Conservation (phyloP, 805 yeast species). For the Ogataea ganodermae region DNA sequence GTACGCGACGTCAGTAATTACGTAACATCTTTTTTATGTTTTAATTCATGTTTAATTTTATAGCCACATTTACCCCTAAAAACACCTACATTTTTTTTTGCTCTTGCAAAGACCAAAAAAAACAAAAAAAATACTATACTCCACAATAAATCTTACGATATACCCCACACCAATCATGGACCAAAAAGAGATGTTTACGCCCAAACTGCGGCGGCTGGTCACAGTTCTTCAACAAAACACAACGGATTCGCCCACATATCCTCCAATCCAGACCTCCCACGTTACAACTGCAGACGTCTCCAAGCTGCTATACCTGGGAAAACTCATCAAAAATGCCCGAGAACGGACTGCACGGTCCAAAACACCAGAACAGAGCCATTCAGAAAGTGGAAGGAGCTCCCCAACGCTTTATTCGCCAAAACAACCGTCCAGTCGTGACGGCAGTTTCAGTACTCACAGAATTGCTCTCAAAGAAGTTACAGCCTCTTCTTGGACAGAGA, state of each 20-base stretch:
- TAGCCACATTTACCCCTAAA: too few relatives aligned
- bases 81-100: too few relatives aligned
- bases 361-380: background rate
- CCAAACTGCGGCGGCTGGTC: slow-evolving; percentile 9
- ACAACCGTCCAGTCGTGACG: slow-evolving; percentile 14
- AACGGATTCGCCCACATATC: background rate
- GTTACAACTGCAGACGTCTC: slow-evolving; percentile 4
- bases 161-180: background rate
- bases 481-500: slow-evolving; percentile 13
- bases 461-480: background rate
- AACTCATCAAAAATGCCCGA: background rate
- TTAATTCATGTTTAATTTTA: too few relatives aligned
- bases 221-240: slow-evolving; percentile 5
- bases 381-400: slow-evolving; percentile 7
- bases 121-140: too few relatives aligned
- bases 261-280: too few relatives aligned
- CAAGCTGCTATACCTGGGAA: slow-evolving; percentile 11
- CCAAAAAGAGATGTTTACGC: slow-evolving; percentile 3
- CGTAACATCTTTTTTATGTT: background rate
- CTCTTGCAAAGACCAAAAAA: too few relatives aligned
- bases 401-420: slow-evolving; percentile 24
- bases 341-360: background rate
- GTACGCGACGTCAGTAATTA: background rate
- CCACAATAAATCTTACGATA: too few relatives aligned
- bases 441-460: slow-evolving; percentile 3